Percentiles rank a stretch among this genome's conserved stretches.
phyloP scores from a whole-genome alignment of 2,329 filamentous ascomycete species.

The Aureobasidium leucospermi region DNA sequence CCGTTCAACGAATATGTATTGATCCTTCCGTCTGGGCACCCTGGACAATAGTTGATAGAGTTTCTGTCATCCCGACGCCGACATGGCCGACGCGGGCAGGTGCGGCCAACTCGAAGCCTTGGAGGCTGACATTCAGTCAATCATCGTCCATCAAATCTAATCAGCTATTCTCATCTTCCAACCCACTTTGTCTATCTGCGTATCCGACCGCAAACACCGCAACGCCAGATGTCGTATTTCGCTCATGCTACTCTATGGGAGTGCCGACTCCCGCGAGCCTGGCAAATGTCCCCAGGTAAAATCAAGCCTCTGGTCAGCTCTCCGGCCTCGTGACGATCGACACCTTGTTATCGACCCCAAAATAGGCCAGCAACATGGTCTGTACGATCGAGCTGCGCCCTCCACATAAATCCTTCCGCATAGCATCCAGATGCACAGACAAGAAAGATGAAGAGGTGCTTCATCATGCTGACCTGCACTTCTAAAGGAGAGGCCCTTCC shows the following conservation, averaged over 20 bases:
- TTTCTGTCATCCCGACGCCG: neutral
- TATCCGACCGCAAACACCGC: neutral
- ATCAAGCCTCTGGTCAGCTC: neutral
- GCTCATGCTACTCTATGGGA: neutral
- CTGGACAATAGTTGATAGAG: neutral
- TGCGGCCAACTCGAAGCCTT: neutral
- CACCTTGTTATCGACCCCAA: neutral
- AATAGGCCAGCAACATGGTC: neutral
- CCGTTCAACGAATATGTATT: neutral
- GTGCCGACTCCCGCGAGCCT: neutral
- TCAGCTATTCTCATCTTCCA: neutral
- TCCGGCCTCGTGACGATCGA: neutral
- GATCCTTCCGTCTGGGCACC: slow-evolving; percentile 1
- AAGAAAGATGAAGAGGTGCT: neutral
- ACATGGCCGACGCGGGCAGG: neutral
- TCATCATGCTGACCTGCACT: neutral
- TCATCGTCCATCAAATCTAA: neutral
- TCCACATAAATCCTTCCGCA: neutral
- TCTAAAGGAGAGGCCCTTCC: neutral
- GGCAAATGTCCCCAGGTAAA: neutral
- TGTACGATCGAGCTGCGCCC: neutral
- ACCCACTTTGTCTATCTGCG: neutral
- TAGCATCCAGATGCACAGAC: neutral
- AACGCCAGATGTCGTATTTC: neutral
- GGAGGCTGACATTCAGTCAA: neutral